Evolutionary conservation across 306 rosid genomes (phyloP).

Genomic region (Prunus davidiana): DNA sequence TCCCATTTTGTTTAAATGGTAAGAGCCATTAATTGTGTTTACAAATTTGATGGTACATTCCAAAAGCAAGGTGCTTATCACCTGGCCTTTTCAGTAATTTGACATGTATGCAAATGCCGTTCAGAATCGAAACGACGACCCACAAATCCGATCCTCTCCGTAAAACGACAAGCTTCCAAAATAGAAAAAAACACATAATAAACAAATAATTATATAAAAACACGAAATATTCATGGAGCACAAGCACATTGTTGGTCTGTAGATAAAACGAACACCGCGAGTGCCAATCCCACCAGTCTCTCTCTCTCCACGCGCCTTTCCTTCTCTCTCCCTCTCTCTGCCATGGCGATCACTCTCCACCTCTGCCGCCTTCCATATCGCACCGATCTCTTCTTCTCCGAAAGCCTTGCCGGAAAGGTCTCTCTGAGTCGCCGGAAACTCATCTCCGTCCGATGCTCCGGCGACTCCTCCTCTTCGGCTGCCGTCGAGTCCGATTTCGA

Average conservation of each 20-base stretch:
- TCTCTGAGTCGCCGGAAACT: conserved; percentile 42
- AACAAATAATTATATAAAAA: background rate
- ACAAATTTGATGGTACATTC: background rate
- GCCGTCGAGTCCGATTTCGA: conserved; percentile 64
- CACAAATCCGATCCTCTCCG: background rate
- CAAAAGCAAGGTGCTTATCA: background rate
- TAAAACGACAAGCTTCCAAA: conserved; percentile 7
- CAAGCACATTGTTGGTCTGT: background rate
- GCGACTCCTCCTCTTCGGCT: conserved; percentile 37
- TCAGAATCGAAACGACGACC: conserved; percentile 12
- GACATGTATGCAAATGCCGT: background rate
- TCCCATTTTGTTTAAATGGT: background rate
- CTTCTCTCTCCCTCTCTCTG: background rate
- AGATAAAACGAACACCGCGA: conserved; percentile 23
- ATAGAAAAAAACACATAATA: background rate
- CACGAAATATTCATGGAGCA: conserved; percentile 14
- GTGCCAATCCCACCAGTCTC: background rate
- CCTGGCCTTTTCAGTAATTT: background rate
- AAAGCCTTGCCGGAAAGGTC: conserved; percentile 16
- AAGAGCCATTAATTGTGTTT: background rate
- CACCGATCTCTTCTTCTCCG: conserved; percentile 40
- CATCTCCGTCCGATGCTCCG: conserved; percentile 55
- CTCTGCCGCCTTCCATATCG: conserved; percentile 54
- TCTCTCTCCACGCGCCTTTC: background rate
- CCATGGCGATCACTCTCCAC: conserved; percentile 72